Conservation (phyloP, 345 rosid genomes). For the Aquilaria sinensis region DNA sequence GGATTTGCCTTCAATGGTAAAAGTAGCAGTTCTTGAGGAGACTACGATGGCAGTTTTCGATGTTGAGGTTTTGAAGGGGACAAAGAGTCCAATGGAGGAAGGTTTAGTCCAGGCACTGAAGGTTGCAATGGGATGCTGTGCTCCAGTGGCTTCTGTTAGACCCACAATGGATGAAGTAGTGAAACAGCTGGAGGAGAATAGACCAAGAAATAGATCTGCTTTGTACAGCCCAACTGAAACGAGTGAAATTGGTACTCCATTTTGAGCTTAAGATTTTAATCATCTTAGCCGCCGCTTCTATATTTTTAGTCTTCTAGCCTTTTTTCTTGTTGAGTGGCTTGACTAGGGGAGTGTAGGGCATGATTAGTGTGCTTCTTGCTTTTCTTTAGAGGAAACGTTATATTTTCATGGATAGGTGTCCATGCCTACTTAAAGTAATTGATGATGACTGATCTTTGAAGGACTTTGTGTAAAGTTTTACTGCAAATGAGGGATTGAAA, state of each 20-base stretch:
- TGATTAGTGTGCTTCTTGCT: constrained; percentile 10
- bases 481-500: too few relatives aligned
- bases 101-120: constrained; percentile 86
- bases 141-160: constrained; percentile 76
- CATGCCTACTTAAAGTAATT: constrained; percentile 1
- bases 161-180: constrained; percentile 90
- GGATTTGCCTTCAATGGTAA: constrained; percentile 77
- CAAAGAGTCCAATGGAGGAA: constrained; percentile 86
- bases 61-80: constrained; percentile 63
- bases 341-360: constrained; percentile 3
- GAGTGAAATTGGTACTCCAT: constrained; percentile 74
- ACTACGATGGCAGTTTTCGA: constrained; percentile 85
- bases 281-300: constrained; percentile 3
- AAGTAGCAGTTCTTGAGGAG: constrained; percentile 86
- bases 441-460: constrained; percentile 5
- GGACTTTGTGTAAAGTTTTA: background rate
- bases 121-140: constrained; percentile 93
- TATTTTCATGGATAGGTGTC: background rate
- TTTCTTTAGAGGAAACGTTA: background rate
- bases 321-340: constrained; percentile 1
- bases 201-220: constrained; percentile 89
- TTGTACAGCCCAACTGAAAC: constrained; percentile 81
- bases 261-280: constrained; percentile 24
- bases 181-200: constrained; percentile 82
- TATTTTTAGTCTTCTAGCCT: background rate